Conservation (phyloP, 1,284 basidiomycete genomes). For the Papiliotrema laurentii region DNA sequence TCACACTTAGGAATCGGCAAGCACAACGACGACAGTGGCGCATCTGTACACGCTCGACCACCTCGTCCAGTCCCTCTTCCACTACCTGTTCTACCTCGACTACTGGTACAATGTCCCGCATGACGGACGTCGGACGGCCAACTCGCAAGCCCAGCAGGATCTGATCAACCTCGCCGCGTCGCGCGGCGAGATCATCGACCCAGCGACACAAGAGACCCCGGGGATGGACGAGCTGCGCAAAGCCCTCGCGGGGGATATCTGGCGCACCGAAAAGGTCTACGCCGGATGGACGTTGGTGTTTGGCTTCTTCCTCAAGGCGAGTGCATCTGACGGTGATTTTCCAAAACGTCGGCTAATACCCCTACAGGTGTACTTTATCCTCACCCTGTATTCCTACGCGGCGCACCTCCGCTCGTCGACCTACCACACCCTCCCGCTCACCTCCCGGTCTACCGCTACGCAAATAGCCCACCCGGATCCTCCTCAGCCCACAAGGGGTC, state of each 20-base stretch:
- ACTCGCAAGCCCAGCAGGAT: constrained; percentile 79
- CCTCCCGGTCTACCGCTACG: constrained; percentile 32
- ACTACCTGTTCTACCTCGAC: constrained; percentile 76
- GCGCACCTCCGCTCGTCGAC: constrained; percentile 86
- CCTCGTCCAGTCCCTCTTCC: constrained; percentile 86
- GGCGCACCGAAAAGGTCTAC: constrained; percentile 86
- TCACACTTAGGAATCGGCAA: constrained; percentile 69
- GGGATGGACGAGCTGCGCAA: constrained; percentile 63
- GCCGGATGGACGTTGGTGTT: constrained; percentile 65
- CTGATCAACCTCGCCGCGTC: constrained; percentile 56
- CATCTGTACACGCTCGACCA: constrained; percentile 92
- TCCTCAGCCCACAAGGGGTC: not conserved
- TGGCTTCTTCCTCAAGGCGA: constrained; percentile 86
- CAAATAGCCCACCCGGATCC: constrained; percentile 9
- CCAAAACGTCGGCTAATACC: not conserved
- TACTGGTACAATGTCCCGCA: constrained; percentile 92
- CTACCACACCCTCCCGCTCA: constrained; percentile 73
- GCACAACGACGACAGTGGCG: constrained; percentile 79
- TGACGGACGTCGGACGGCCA: constrained; percentile 71
- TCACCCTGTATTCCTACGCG: constrained; percentile 90
- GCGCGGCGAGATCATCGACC: constrained; percentile 37
- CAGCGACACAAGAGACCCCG: constrained; percentile 31
- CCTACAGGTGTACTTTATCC: constrained; percentile 85
- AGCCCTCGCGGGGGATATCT: constrained; percentile 70
- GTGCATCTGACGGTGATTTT: constrained; percentile 22